These are phyloP conservation scores for Byssoonygena ceratinophila DNA, from an alignment of 2,329 filamentous ascomycete genomes.

Conservation along the genomic window DNA sequence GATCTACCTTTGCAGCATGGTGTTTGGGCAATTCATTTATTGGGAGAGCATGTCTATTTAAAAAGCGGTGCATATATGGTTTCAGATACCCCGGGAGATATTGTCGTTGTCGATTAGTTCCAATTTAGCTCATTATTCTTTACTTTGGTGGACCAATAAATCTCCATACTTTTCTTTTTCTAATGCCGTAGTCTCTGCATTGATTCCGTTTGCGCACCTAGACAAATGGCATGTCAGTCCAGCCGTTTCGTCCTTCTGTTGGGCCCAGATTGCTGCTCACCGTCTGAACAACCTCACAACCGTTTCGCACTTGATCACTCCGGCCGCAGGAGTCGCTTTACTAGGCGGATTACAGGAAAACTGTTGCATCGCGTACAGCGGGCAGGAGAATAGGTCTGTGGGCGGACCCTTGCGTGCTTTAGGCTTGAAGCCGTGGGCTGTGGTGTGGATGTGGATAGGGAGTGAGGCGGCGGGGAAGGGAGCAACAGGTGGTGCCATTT, in stretches of 20 bases:
- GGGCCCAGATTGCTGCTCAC: constrained; percentile 28
- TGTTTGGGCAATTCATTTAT: not conserved
- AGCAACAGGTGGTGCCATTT: constrained; percentile 47
- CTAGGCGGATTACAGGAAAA: constrained; percentile 50
- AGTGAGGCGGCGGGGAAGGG: constrained; percentile 45
- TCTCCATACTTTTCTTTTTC: constrained; percentile 27
- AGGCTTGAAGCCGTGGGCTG: constrained; percentile 37
- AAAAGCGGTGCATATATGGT: constrained; percentile 3
- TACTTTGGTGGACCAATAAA: not conserved
- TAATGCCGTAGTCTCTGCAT: constrained; percentile 53
- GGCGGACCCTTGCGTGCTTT: constrained; percentile 43
- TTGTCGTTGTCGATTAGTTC: not conserved
- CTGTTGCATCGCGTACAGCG: constrained; percentile 50
- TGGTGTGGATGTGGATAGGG: constrained; percentile 41
- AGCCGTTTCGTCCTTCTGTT: not conserved
- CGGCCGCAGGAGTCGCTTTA: constrained; percentile 32
- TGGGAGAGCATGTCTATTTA: not conserved
- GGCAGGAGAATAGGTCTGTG: constrained; percentile 45
- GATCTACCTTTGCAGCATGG: not conserved
- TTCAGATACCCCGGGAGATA: constrained; percentile 6
- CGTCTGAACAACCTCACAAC: constrained; percentile 48
- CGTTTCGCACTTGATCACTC: constrained; percentile 45
- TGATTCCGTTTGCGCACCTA: constrained; percentile 44
- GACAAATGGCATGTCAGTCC: not conserved
- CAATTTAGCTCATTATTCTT: not conserved